Evolutionary conservation across 2,329 filamentous ascomycete genomes (phyloP).

Genomic region (Didymella segeticola): DNA sequence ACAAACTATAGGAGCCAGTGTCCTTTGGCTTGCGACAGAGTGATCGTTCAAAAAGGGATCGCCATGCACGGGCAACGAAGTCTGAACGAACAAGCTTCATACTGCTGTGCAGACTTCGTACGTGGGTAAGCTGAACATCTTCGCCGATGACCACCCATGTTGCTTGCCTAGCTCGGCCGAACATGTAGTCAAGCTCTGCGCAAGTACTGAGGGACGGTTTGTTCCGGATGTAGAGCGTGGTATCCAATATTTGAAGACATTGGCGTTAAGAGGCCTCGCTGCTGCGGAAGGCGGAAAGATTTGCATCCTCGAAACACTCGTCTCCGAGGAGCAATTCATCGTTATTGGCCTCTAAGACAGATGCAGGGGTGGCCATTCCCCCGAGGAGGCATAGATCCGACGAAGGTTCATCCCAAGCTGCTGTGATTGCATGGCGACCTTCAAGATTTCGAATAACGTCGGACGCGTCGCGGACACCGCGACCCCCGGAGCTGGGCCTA

Average conservation of each 20-base stretch:
- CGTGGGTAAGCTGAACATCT: not conserved
- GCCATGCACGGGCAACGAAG: not conserved
- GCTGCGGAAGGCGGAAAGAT: not conserved
- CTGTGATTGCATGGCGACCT: not conserved
- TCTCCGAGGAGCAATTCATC: conserved; percentile 11
- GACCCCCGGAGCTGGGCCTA: not conserved
- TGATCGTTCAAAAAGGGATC: not conserved
- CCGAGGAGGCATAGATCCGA: not conserved
- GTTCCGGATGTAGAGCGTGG: not conserved
- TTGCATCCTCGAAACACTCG: not conserved
- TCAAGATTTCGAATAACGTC: not conserved
- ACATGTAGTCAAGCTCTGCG: not conserved
- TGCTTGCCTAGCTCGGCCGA: not conserved
- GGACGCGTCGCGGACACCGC: not conserved
- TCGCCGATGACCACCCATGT: not conserved
- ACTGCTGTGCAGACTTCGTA: not conserved
- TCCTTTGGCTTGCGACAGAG: not conserved
- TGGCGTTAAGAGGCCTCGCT: not conserved
- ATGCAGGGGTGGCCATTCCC: not conserved
- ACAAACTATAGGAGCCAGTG: not conserved
- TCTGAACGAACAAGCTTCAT: not conserved
- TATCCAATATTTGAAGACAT: too few relatives aligned
- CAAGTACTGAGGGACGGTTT: not conserved
- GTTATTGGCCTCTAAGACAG: not conserved
- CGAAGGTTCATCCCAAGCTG: not conserved